Evolutionary conservation across 257 asterid species (phyloP).

Genomic region (Ophiorrhiza pumila): DNA sequence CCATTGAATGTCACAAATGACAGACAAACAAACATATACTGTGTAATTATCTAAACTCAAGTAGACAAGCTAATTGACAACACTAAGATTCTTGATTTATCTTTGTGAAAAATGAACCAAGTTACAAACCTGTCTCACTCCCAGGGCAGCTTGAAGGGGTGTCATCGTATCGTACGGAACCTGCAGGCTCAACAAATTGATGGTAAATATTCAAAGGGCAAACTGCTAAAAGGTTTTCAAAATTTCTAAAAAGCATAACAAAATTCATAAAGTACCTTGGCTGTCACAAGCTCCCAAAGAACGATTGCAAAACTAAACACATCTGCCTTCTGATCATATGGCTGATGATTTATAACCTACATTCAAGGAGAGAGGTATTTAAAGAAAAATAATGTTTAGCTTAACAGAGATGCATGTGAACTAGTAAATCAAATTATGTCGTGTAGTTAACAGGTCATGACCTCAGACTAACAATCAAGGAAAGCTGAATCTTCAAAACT

Average conservation of each 20-base stretch:
- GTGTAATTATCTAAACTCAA: not conserved
- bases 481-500: not conserved
- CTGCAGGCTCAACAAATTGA: conserved; percentile 34
- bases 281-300: conserved; percentile 89
- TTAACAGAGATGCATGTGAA: not conserved
- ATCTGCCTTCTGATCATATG: conserved; percentile 90
- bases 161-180: conserved; percentile 81
- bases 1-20: not conserved
- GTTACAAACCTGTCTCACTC: conserved; percentile 77
- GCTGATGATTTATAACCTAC: conserved; percentile 85
- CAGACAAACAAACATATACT: not conserved
- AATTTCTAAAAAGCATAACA: conserved; percentile 16
- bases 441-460: not conserved
- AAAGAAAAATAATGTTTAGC: not conserved
- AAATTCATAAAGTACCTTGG: conserved; percentile 46
- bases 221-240: not conserved
- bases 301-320: conserved; percentile 90
- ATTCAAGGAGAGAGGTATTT: conserved; percentile 4
- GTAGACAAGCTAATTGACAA: not conserved
- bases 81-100: not conserved
- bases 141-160: conserved; percentile 81
- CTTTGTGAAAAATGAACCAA: not conserved
- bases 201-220: not conserved
- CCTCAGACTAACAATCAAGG: not conserved
- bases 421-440: not conserved